phyloP scores from a whole-genome alignment of 495 filamentous ascomycete genomes.

The Tuber melanosporum region DNA sequence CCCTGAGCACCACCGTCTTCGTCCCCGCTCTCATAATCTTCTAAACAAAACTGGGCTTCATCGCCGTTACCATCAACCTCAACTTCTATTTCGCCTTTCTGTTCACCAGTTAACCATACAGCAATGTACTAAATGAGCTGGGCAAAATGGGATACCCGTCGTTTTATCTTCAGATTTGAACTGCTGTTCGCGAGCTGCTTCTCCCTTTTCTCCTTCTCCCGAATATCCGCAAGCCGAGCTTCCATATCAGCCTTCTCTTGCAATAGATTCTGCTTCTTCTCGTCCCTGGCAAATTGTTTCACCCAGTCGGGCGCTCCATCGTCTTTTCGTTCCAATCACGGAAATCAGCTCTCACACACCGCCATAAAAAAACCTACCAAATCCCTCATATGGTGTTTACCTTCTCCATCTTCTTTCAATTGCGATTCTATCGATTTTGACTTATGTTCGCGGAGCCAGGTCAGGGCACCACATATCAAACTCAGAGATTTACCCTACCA shows the following conservation, averaged over 20 bases:
- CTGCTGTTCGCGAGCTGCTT: slow-evolving; percentile 48
- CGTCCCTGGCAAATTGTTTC: slow-evolving; percentile 61
- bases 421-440: slow-evolving; percentile 56
- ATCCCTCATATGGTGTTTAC: slow-evolving; percentile 24
- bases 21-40: slow-evolving; percentile 69
- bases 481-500: slow-evolving; percentile 89
- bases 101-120: slow-evolving; percentile 9
- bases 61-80: slow-evolving; percentile 48
- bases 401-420: slow-evolving; percentile 37
- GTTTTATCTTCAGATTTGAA: slow-evolving; percentile 33
- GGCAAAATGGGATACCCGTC: slow-evolving; percentile 31
- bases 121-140: not conserved
- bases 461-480: slow-evolving; percentile 84
- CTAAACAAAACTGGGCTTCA: slow-evolving; percentile 68
- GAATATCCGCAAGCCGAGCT: slow-evolving; percentile 57
- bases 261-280: slow-evolving; percentile 61
- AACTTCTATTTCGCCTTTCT: slow-evolving; percentile 42
- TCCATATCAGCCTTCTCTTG: slow-evolving; percentile 66
- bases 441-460: slow-evolving; percentile 87
- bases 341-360: slow-evolving; percentile 19
- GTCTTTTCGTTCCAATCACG: slow-evolving; percentile 42
- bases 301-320: slow-evolving; percentile 86
- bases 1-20: slow-evolving; percentile 44
- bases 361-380: not conserved
- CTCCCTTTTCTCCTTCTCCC: slow-evolving; percentile 60